Conservation (phyloP, 306 rosid genomes). For the Citrullus colocynthis region DNA sequence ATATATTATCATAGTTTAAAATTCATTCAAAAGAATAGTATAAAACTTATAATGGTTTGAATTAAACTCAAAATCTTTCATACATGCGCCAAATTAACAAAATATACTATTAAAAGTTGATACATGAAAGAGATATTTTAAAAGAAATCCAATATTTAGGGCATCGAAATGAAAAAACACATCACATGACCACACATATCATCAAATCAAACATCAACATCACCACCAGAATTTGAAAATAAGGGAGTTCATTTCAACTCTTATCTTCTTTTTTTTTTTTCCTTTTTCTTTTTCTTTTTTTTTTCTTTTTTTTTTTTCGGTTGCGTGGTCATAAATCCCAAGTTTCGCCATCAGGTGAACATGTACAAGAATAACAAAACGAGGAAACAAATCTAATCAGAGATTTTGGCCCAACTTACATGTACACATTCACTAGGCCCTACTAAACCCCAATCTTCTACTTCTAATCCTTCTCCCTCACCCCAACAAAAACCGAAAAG, state of each 20-base stretch:
- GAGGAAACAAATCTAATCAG: neutral
- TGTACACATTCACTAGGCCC: conserved; percentile 7
- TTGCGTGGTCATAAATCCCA: neutral
- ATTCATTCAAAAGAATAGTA: too few species aligned
- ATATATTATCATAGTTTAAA: too few species aligned
- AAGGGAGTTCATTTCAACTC: neutral
- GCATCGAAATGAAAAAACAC: neutral
- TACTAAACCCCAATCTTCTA: neutral
- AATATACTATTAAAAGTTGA: too few species aligned
- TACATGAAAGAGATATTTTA: too few species aligned
- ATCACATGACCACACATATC: neutral
- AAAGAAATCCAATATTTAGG: too few species aligned
- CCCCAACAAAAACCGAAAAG: neutral
- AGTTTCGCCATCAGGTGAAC: conserved; percentile 3
- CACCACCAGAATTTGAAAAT: neutral
- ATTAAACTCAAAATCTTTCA: too few species aligned
- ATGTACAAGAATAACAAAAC: conserved; percentile 9
- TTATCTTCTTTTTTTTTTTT: neutral
- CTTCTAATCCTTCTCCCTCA: neutral
- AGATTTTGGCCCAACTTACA: neutral
- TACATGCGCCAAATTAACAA: too few species aligned
- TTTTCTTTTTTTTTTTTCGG: neutral
- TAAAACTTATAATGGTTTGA: too few species aligned
- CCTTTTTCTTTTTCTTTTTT: too few species aligned
- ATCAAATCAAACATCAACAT: neutral